phyloP scores from a whole-genome alignment of 768 basidiomycete genomes.

The Polyporus arcularius region DNA sequence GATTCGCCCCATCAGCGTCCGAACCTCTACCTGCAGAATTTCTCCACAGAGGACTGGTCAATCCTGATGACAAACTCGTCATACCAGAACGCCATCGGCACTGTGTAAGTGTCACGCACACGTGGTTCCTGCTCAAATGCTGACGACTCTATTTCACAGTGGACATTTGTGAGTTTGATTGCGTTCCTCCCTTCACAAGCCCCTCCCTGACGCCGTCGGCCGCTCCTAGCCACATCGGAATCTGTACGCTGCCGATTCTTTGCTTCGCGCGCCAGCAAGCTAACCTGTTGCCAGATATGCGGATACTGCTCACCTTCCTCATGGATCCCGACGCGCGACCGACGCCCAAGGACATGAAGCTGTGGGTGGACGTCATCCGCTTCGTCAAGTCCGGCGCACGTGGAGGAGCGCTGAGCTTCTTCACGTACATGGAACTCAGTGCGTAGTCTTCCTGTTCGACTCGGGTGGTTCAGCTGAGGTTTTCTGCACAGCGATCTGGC shows the following conservation, averaged over 20 bases:
- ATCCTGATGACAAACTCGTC: slow-evolving; percentile 52
- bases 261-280: background rate
- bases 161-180: slow-evolving; percentile 41
- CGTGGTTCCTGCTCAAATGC: background rate
- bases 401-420: slow-evolving; percentile 52
- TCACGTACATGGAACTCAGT: slow-evolving; percentile 60
- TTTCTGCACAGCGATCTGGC: slow-evolving; percentile 36
- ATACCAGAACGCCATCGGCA: slow-evolving; percentile 51
- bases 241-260: slow-evolving; percentile 37
- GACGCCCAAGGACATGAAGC: slow-evolving; percentile 49
- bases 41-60: slow-evolving; percentile 55
- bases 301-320: slow-evolving; percentile 50
- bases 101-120: slow-evolving; percentile 29
- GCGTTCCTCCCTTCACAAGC: too few relatives aligned
- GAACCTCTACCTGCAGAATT: slow-evolving; percentile 55
- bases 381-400: slow-evolving; percentile 52
- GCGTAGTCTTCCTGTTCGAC: slow-evolving; percentile 20
- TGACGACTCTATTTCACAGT: slow-evolving; percentile 21
- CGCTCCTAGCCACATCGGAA: slow-evolving; percentile 51
- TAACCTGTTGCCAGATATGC: slow-evolving; percentile 38
- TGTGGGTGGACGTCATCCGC: slow-evolving; percentile 55
- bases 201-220: too few relatives aligned
- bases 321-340: slow-evolving; percentile 49
- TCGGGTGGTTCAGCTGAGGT: too few relatives aligned
- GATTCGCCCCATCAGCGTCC: slow-evolving; percentile 37